Evolutionary conservation across 768 basidiomycete species (phyloP).

Genomic region (Termitomyces sp.): DNA sequence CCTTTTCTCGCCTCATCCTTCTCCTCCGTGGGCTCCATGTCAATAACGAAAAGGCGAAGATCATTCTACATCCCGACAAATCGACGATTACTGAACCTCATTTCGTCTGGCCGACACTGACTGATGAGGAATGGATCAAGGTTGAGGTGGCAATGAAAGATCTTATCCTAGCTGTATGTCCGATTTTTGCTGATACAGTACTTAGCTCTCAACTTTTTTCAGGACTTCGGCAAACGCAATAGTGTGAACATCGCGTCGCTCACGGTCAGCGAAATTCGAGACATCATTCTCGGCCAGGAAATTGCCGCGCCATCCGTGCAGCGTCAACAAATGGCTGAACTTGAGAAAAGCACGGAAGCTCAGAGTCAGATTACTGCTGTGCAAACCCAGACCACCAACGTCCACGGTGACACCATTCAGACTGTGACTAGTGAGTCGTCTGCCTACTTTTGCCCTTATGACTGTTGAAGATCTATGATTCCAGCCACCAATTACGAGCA

Average conservation of each 20-base stretch:
- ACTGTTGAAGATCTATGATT: slow-evolving; percentile 4
- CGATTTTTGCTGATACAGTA: neutral
- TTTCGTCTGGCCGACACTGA: slow-evolving; percentile 94
- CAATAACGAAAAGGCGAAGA: slow-evolving; percentile 99
- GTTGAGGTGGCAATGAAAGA: slow-evolving; percentile 99
- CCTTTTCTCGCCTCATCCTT: slow-evolving; percentile 97
- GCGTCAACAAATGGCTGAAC: slow-evolving; percentile 98
- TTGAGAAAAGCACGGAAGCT: slow-evolving; percentile 95
- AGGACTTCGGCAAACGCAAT: slow-evolving; percentile 99
- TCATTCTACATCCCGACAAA: slow-evolving; percentile 96
- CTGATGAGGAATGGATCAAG: slow-evolving; percentile 97
- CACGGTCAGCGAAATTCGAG: slow-evolving; percentile 94
- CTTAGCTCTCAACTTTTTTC: slow-evolving; percentile 3
- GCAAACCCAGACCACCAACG: slow-evolving; percentile 97
- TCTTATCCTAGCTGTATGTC: slow-evolving; percentile 77
- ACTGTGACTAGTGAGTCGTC: slow-evolving; percentile 80
- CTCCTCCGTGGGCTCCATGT: slow-evolving; percentile 96
- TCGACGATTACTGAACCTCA: slow-evolving; percentile 95
- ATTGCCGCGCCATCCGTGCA: slow-evolving; percentile 95
- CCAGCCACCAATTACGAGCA: slow-evolving; percentile 95
- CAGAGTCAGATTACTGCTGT: slow-evolving; percentile 94
- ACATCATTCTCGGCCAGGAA: slow-evolving; percentile 98
- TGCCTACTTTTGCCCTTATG: neutral
- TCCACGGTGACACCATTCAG: slow-evolving; percentile 95
- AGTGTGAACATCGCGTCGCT: slow-evolving; percentile 98